Conservation (phyloP, 805 yeast species). For the Saturnispora zaruensis region DNA sequence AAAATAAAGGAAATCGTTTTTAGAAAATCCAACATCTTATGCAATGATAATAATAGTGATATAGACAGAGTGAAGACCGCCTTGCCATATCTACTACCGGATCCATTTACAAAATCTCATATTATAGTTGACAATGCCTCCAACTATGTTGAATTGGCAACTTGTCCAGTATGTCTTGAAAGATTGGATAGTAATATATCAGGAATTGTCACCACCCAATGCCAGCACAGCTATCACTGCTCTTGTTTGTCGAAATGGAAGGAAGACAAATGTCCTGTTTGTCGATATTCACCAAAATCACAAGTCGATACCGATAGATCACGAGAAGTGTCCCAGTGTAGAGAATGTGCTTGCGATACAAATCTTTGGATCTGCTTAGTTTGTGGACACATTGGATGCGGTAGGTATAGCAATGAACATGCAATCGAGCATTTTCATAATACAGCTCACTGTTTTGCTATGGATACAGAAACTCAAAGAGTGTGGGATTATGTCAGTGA, state of each 20-base stretch:
- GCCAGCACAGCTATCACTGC: conserved; percentile 91
- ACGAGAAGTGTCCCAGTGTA: conserved; percentile 33
- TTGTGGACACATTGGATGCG: conserved; percentile 91
- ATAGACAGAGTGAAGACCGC: conserved; percentile 17
- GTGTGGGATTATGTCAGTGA: conserved; percentile 96
- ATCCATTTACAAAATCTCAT: conserved; percentile 52
- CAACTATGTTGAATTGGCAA: conserved; percentile 58
- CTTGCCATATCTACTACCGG: conserved; percentile 62
- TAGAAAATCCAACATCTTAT: conserved; percentile 19
- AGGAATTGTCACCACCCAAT: conserved; percentile 79
- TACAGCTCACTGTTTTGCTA: conserved; percentile 82
- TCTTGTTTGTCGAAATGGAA: conserved; percentile 82
- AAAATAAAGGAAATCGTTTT: conserved; percentile 54
- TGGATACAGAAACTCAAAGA: conserved; percentile 76
- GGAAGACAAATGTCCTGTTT: conserved; percentile 86
- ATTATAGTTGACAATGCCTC: conserved; percentile 5
- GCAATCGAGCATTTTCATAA: conserved; percentile 72
- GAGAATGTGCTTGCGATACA: conserved; percentile 46
- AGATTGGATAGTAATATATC: conserved; percentile 74
- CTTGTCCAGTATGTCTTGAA: conserved; percentile 89
- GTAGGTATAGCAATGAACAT: conserved; percentile 77
- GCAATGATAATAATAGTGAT: conserved; percentile 13
- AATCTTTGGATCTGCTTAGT: conserved; percentile 84
- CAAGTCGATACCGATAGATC: conserved; percentile 7
- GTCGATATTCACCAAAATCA: conserved; percentile 56